Conservation (phyloP, 2,329 filamentous ascomycete genomes). For the Diaporthe sp. region DNA sequence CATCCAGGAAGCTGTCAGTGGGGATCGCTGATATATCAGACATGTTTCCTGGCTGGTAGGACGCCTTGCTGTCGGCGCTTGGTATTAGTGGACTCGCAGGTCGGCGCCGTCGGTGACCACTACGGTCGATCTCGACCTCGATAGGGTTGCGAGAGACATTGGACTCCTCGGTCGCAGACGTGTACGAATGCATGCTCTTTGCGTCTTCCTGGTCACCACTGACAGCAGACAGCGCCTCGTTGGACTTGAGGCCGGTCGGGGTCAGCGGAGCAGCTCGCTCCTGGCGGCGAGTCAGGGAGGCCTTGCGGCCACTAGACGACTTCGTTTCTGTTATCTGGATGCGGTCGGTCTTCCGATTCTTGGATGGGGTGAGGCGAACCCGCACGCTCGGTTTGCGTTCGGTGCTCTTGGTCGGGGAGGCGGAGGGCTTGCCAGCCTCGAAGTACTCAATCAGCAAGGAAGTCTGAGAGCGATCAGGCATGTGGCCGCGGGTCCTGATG, state of each 20-base stretch:
- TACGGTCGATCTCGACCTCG: slow-evolving; percentile 87
- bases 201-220: slow-evolving; percentile 67
- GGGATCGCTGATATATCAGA: slow-evolving; percentile 90
- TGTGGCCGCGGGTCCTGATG: slow-evolving; percentile 81
- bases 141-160: slow-evolving; percentile 83
- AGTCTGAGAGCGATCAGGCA: slow-evolving; percentile 80
- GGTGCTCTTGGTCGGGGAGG: slow-evolving; percentile 65
- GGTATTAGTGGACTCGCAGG: slow-evolving; percentile 78
- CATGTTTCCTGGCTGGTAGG: slow-evolving; percentile 74
- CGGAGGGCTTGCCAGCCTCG: slow-evolving; percentile 77
- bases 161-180: slow-evolving; percentile 84
- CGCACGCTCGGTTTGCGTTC: slow-evolving; percentile 86
- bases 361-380: slow-evolving; percentile 84
- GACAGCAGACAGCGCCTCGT: slow-evolving; percentile 56
- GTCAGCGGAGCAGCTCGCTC: slow-evolving; percentile 58
- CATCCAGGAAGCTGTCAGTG: slow-evolving; percentile 73
- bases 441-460: slow-evolving; percentile 96
- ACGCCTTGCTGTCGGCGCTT: slow-evolving; percentile 67
- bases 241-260: slow-evolving; percentile 53
- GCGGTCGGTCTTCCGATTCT: slow-evolving; percentile 78
- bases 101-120: slow-evolving; percentile 66
- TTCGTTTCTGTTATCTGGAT: slow-evolving; percentile 89
- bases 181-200: slow-evolving; percentile 79
- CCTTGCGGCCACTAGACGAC: slow-evolving; percentile 72
- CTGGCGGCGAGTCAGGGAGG: slow-evolving; percentile 69